phyloP scores from a whole-genome alignment of 768 basidiomycete genomes.

The Candolleomyces efflorescens region DNA sequence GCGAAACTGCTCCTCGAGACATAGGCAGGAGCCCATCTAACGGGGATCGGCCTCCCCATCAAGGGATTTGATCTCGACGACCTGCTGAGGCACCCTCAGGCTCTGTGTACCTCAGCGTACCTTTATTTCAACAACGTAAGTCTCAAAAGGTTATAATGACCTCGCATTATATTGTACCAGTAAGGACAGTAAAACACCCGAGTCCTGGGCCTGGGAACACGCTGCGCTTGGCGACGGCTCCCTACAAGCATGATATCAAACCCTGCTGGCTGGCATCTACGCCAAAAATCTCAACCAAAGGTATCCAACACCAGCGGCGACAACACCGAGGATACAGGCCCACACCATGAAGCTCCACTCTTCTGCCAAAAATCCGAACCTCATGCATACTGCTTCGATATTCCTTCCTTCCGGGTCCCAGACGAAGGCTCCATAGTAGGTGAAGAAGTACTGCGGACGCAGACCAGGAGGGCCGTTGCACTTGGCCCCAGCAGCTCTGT shows the following conservation, averaged over 20 bases:
- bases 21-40: too few species aligned
- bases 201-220: too few species aligned
- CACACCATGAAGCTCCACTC: conserved; percentile 9
- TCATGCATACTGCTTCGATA: conserved; percentile 22
- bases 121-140: too few species aligned
- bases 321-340: background rate
- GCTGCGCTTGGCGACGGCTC: too few species aligned
- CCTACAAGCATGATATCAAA: too few species aligned
- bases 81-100: too few species aligned
- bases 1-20: too few species aligned
- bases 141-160: too few species aligned
- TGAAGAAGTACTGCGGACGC: conserved; percentile 18
- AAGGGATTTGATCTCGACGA: background rate
- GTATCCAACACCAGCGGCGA: background rate
- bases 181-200: too few species aligned
- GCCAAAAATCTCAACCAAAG: background rate
- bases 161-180: too few species aligned
- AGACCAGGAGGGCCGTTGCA: conserved; percentile 23
- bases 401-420: conserved; percentile 23
- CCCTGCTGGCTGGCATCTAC: background rate
- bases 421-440: conserved; percentile 24
- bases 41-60: too few species aligned
- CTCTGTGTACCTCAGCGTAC: too few species aligned
- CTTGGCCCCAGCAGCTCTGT: conserved; percentile 20
- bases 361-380: conserved; percentile 16